Base-by-base conservation (phyloP, 441 rosid genomes). In the Aquilaria agallochum region DNA sequence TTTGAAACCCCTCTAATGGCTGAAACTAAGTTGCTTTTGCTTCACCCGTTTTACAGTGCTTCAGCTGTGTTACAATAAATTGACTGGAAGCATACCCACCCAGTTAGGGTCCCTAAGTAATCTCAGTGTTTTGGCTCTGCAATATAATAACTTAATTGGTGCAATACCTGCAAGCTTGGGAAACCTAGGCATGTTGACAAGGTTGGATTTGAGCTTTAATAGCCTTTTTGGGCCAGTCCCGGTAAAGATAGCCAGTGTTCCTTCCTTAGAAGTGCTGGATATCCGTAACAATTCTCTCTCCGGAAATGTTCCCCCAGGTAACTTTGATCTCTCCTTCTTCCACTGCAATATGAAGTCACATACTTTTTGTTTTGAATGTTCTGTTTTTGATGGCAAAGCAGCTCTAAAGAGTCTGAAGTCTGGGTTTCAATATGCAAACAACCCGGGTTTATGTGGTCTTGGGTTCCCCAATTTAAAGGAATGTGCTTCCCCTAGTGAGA, bases 161-260 rank as follows among this genome's bases (percentile, higher is more conserved):
- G 96, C 92, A 11, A 86, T 95, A 59, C 99, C 99, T 49, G 89
- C 98, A 2, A 86, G 89, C 71, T 76, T 92, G 76, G 98, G 98
- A 15, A 78, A 79, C 63, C 64, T 90, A 56, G 67, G 31, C 54
- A 56, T 65, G 63, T 74, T 92, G 20, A 80, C 82, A 1, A 86
- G 96, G 87, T 76, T 92, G 65, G 94, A 90, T 68, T 64, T 92
- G 77, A 90, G 98, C 86, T 92, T 77, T 55, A 92, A 92, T 70
- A 47, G 53, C 30, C 81, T 92, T 62, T 88, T 92, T 62, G 96
- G 98, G 58, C 72, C 98, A 30, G 74, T 92, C 59, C 98, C 98
- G 2, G 69, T 77, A 3, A 90, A 76, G 53, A 66, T 95, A 54
- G 87, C 91, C 4, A 60, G 69, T 63, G 89, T 83, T 72, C 85